Conservation (phyloP, 2,329 filamentous ascomycete species). For the Colletotrichum melonis region DNA sequence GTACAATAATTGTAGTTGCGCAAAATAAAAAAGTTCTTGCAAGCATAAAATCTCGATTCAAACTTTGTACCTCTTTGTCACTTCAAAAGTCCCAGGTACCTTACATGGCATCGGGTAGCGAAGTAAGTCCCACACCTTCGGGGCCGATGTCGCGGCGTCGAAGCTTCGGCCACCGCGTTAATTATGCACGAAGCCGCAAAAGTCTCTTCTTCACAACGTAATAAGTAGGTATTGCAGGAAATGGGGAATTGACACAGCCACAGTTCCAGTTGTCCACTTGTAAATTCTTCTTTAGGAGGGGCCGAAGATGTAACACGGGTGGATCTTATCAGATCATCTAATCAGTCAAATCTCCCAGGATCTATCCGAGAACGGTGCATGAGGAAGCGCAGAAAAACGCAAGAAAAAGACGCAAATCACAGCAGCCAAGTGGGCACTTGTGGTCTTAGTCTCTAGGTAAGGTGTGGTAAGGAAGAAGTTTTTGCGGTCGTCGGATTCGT, state of each 20-base stretch:
- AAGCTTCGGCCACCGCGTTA: background rate
- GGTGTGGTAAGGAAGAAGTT: background rate
- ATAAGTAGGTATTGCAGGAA: background rate
- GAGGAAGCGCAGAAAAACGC: background rate
- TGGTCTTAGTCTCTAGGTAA: background rate
- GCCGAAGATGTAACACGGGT: background rate
- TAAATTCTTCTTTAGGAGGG: too few species aligned
- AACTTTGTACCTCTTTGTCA: background rate
- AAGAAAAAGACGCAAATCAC: constrained; percentile 26
- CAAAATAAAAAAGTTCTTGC: constrained; percentile 1
- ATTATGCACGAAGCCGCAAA: background rate
- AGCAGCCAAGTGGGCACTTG: constrained; percentile 7
- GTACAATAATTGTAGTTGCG: constrained; percentile 25
- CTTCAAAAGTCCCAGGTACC: background rate
- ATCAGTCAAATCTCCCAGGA: background rate
- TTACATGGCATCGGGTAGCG: too few species aligned
- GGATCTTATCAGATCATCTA: constrained; percentile 2
- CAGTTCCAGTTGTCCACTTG: background rate
- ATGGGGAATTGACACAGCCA: background rate
- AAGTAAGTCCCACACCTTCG: background rate
- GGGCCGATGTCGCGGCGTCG: constrained; percentile 12
- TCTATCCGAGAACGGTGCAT: background rate
- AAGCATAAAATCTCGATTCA: background rate
- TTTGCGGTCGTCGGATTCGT: constrained; percentile 26
- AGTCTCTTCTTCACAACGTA: too few species aligned